phyloP scores from a whole-genome alignment of 352 stramenopile species.

The Phytophthora pisi region DNA sequence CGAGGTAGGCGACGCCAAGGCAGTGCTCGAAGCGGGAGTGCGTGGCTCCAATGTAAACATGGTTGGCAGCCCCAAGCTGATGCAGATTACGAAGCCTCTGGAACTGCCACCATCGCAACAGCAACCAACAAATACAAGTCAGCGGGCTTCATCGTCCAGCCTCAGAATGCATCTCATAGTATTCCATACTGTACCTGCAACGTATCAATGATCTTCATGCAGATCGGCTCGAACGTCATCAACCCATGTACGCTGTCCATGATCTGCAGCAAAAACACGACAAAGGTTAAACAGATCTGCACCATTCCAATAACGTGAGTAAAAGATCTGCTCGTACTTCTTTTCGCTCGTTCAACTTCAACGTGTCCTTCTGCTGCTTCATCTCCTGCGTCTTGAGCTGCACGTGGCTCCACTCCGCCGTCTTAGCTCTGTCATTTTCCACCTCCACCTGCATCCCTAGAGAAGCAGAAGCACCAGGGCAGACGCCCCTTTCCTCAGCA shows the following conservation, averaged over 20 bases:
- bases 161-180: not conserved
- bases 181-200: slow-evolving; percentile 46
- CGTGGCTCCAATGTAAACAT: slow-evolving; percentile 64
- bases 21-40: slow-evolving; percentile 88
- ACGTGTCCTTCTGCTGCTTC: not conserved
- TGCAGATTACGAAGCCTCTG: slow-evolving; percentile 95
- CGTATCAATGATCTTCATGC: slow-evolving; percentile 85
- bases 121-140: not conserved
- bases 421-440: not conserved
- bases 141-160: not conserved
- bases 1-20: slow-evolving; percentile 95
- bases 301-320: no score
- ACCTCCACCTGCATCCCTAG: not conserved
- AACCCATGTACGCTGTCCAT: slow-evolving; percentile 84
- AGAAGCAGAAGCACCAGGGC: slow-evolving; percentile 6
- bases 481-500: slow-evolving; percentile 11
- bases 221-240: slow-evolving; percentile 80
- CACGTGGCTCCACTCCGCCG: not conserved
- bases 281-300: no score
- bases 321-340: slow-evolving; percentile 31
- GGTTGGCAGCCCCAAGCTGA: slow-evolving; percentile 92
- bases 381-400: not conserved
- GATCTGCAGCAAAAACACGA: slow-evolving; percentile 33
- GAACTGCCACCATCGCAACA: slow-evolving; percentile 57
- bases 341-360: slow-evolving; percentile 55